phyloP scores from a whole-genome alignment of 2,329 filamentous ascomycete genomes.

The Phoma herbarum region DNA sequence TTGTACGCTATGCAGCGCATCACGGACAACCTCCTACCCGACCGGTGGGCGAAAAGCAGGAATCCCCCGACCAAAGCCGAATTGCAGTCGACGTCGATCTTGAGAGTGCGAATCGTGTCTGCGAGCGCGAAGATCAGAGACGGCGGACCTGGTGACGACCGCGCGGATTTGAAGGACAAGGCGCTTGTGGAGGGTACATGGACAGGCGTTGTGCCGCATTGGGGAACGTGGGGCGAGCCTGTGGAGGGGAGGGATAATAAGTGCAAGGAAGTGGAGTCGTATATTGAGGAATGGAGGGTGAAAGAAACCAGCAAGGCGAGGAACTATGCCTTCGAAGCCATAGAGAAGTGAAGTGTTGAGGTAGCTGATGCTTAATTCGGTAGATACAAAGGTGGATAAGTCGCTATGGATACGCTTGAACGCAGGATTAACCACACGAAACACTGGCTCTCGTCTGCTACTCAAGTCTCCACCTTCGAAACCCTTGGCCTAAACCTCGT shows the following conservation, averaged over 20 bases:
- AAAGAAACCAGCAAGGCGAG: background rate
- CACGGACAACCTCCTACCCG: background rate
- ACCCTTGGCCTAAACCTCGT: conserved; percentile 50
- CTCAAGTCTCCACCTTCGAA: conserved; percentile 1
- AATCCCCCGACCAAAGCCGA: background rate
- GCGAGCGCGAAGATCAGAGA: background rate
- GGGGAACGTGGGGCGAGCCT: background rate
- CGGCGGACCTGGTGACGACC: background rate
- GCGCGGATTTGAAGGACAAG: background rate
- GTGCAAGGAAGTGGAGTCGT: background rate
- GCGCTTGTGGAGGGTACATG: background rate
- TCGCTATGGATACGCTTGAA: background rate
- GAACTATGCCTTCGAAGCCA: background rate
- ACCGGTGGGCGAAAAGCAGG: background rate
- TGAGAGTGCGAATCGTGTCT: background rate
- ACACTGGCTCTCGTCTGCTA: background rate
- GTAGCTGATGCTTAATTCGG: background rate
- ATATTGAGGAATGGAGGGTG: background rate
- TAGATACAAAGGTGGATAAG: background rate
- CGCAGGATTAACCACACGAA: background rate
- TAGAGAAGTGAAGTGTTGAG: background rate
- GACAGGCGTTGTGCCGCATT: background rate
- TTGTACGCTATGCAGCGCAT: background rate
- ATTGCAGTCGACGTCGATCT: background rate
- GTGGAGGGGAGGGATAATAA: background rate